Conservation (phyloP, 2,329 filamentous ascomycete genomes). For the Samsoniella hepiali region DNA sequence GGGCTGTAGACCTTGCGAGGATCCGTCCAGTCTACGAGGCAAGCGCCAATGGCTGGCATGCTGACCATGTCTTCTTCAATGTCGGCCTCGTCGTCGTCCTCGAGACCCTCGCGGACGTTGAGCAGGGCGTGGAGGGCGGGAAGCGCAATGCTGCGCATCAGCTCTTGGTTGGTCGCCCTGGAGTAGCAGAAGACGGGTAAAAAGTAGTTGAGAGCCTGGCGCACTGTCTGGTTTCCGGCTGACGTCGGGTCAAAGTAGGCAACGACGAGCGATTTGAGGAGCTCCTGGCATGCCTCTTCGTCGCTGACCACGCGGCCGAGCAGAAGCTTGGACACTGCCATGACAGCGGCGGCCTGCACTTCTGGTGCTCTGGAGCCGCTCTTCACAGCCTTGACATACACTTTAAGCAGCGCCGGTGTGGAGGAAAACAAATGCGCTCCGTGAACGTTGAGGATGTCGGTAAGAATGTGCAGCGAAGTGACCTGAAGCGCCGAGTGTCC, state of each 20-base stretch:
- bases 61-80: slow-evolving; percentile 76
- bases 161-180: slow-evolving; percentile 73
- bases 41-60: slow-evolving; percentile 73
- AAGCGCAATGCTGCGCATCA: slow-evolving; percentile 73
- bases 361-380: slow-evolving; percentile 64
- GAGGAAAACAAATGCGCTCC: slow-evolving; percentile 70
- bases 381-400: slow-evolving; percentile 80
- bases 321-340: slow-evolving; percentile 81
- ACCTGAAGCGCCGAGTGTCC: slow-evolving; percentile 87
- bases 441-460: slow-evolving; percentile 88
- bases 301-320: slow-evolving; percentile 76
- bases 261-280: slow-evolving; percentile 81
- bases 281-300: slow-evolving; percentile 60
- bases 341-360: slow-evolving; percentile 77
- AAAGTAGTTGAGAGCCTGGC: slow-evolving; percentile 90
- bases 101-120: slow-evolving; percentile 66
- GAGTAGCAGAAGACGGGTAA: slow-evolving; percentile 92
- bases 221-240: slow-evolving; percentile 72
- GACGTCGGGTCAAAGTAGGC: slow-evolving; percentile 89
- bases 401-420: slow-evolving; percentile 71
- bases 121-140: slow-evolving; percentile 72
- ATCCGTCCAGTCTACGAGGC: slow-evolving; percentile 92
- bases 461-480: slow-evolving; percentile 85
- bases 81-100: slow-evolving; percentile 74
- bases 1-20: slow-evolving; percentile 70